Conservation (phyloP, 257 asterid species). For the Solanum corneliomulleri region DNA sequence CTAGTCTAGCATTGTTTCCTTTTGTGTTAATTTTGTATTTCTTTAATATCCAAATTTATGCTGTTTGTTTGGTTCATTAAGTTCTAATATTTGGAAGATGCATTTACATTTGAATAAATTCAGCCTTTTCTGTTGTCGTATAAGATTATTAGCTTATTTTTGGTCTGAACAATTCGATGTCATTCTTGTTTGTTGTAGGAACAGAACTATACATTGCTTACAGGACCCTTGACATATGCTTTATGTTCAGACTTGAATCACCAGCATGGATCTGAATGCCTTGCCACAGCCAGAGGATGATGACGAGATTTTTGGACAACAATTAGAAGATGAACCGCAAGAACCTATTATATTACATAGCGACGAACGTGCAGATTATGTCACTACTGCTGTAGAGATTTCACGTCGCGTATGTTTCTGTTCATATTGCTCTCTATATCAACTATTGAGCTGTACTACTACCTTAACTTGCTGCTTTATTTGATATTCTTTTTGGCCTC, state of each 20-base stretch:
- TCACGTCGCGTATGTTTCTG: slow-evolving; percentile 47
- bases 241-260: slow-evolving; percentile 35
- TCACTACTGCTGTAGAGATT: slow-evolving; percentile 42
- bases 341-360: slow-evolving; percentile 23
- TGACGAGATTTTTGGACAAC: slow-evolving; percentile 49
- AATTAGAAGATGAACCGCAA: slow-evolving; percentile 56
- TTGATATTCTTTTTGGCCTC: background rate
- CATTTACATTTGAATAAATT: background rate
- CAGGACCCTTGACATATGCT: slow-evolving; percentile 23
- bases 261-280: slow-evolving; percentile 92
- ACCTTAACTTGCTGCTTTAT: background rate
- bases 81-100: background rate
- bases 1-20: background rate
- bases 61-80: background rate
- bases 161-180: background rate
- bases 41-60: background rate
- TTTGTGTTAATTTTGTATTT: background rate
- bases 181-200: background rate
- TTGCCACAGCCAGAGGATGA: slow-evolving; percentile 93
- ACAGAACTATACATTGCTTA: background rate
- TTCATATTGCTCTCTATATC: background rate
- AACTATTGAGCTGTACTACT: background rate
- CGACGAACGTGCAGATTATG: slow-evolving; percentile 41
- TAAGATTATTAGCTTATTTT: background rate
- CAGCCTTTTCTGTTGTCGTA: background rate